Base-by-base conservation (phyloP, 2,329 filamentous ascomycete species). In the Diaporthe ilicicola region DNA sequence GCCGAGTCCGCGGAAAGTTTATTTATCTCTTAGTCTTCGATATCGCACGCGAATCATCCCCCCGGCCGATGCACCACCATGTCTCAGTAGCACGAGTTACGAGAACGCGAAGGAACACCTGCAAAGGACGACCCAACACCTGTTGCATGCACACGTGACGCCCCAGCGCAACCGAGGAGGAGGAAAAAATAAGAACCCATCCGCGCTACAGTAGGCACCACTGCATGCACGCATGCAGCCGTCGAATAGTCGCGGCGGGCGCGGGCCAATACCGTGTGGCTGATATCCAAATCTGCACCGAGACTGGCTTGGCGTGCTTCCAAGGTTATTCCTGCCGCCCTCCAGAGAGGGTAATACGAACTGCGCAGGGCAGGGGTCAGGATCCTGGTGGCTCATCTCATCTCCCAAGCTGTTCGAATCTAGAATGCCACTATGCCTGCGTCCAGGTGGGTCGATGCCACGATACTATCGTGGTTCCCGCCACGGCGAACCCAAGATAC, bases 241-340 rank as follows among this genome's bases (percentile, higher is more conserved):
- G 32, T 50, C 29, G 59, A 64, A 64, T 64, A 64, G 59, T 64
- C 59, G 59, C 59, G 27, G 27, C 29, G 59, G 27, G 59, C 32
- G 42, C 42, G 42, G 56, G 59, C 59, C 59, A 64, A 64, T 64
- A 64, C 59, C 59, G 44, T 50, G 59, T n/a, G 59, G 59, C 59
- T 64, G 59, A 64, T 64, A 64, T 64, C 59, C 44, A 50, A 50
- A 50, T 50, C 59, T 48, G 59, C 59, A 64, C 44, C 59, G 19
- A 48, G 59, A 37, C 12, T 13, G 29, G 34, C 59, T 50, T 34
- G 59, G 59, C 59, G 42, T 22, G 19, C 29, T 64, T n/a, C n/a
- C n/a, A n/a, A n/a, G n/a, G n/a, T n/a, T 22, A 24, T 34, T 37
- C 59, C 56, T 61, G 29, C 55, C 50, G 44, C 55, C 56, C 56